Evolutionary conservation across 2,329 filamentous ascomycete species (phyloP).

Genomic region (Chaetomium olivaceum): DNA sequence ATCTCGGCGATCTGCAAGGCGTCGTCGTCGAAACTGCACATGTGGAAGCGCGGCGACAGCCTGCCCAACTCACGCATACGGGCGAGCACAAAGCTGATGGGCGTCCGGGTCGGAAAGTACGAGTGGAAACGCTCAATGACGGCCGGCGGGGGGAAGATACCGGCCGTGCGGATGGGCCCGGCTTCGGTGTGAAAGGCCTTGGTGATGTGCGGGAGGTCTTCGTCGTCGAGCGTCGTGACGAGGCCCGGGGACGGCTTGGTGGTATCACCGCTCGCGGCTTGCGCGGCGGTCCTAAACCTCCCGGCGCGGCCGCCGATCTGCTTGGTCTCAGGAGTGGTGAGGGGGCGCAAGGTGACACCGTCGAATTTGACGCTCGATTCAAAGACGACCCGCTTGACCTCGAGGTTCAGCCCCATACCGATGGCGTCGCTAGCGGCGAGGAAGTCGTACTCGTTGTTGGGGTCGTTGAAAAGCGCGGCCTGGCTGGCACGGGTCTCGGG

Average conservation of each 20-base stretch:
- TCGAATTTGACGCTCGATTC: slow-evolving; percentile 75
- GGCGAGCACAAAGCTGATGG: slow-evolving; percentile 79
- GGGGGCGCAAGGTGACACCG: slow-evolving; percentile 54
- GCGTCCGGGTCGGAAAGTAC: slow-evolving; percentile 78
- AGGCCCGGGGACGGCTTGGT: slow-evolving; percentile 53
- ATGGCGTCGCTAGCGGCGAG: slow-evolving; percentile 84
- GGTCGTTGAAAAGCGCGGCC: slow-evolving; percentile 91
- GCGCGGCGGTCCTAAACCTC: slow-evolving; percentile 72
- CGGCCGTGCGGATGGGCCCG: slow-evolving; percentile 67
- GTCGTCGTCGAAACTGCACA: slow-evolving; percentile 66
- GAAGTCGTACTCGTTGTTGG: slow-evolving; percentile 91
- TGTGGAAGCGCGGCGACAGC: slow-evolving; percentile 65
- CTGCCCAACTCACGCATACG: slow-evolving; percentile 70
- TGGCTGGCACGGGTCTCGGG: slow-evolving; percentile 92
- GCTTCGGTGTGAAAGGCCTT: slow-evolving; percentile 64
- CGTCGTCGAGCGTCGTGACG: slow-evolving; percentile 74
- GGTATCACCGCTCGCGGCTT: slow-evolving; percentile 44
- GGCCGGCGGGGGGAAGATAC: slow-evolving; percentile 69
- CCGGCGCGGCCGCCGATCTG: slow-evolving; percentile 94
- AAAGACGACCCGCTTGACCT: slow-evolving; percentile 87
- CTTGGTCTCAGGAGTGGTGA: slow-evolving; percentile 79
- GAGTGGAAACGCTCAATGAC: slow-evolving; percentile 74
- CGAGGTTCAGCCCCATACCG: slow-evolving; percentile 94
- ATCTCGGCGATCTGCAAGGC: slow-evolving; percentile 68
- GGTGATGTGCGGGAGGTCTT: slow-evolving; percentile 65